phyloP scores from a whole-genome alignment of 2,329 filamentous ascomycete genomes.

The Elsinoe batatas region DNA sequence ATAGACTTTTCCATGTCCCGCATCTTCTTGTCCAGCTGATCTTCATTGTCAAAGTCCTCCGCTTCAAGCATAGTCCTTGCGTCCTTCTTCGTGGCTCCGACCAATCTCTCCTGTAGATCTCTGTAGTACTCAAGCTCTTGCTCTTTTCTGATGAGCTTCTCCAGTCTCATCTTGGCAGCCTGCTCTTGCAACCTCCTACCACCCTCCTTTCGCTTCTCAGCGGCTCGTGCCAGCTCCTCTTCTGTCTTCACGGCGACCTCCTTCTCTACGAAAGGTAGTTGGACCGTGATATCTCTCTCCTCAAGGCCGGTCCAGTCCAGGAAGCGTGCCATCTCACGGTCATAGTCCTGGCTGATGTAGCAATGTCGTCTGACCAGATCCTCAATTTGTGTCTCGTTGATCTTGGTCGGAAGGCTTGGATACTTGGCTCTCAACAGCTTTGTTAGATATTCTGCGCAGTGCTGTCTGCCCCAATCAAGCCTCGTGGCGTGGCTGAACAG shows the following conservation, averaged over 20 bases:
- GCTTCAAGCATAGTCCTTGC: slow-evolving; percentile 74
- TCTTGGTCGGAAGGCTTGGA: slow-evolving; percentile 62
- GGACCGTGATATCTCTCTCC: slow-evolving; percentile 77
- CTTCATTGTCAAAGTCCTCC: slow-evolving; percentile 87
- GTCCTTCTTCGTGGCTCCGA: slow-evolving; percentile 74
- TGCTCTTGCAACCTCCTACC: slow-evolving; percentile 87
- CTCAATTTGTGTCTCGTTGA: slow-evolving; percentile 79
- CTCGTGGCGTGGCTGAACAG: slow-evolving; percentile 76
- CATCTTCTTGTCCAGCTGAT: slow-evolving; percentile 70
- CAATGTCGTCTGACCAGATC: slow-evolving; percentile 80
- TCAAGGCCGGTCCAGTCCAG: slow-evolving; percentile 89
- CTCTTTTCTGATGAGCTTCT: slow-evolving; percentile 92
- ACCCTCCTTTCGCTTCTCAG: slow-evolving; percentile 91
- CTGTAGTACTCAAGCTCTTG: slow-evolving; percentile 92
- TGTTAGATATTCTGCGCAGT: slow-evolving; percentile 80
- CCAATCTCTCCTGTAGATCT: slow-evolving; percentile 62
- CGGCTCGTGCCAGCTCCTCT: slow-evolving; percentile 80
- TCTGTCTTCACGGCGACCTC: slow-evolving; percentile 84
- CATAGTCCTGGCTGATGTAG: slow-evolving; percentile 78
- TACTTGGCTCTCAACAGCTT: slow-evolving; percentile 90
- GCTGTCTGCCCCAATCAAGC: slow-evolving; percentile 88
- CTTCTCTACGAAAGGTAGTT: slow-evolving; percentile 90
- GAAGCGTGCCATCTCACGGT: slow-evolving; percentile 62
- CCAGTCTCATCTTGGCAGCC: slow-evolving; percentile 91
- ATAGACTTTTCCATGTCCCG: slow-evolving; percentile 86